Base-by-base conservation (phyloP, 805 yeast genomes). In the Ogataea ganodermae region DNA sequence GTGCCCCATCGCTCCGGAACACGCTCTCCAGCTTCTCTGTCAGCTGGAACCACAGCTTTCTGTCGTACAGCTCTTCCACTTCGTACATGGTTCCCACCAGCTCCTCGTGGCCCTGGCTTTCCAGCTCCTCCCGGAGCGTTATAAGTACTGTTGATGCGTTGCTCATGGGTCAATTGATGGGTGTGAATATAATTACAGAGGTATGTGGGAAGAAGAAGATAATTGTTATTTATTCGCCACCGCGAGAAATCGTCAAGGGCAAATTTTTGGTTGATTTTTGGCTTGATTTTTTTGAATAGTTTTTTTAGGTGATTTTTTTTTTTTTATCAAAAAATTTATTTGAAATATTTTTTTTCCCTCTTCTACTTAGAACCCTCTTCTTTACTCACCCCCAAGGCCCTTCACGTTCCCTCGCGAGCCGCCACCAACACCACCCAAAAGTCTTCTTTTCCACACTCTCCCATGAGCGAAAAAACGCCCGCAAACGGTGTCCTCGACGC, bases 1-100 rank as follows among this genome's bases (percentile, higher is more conserved):
- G 68, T 12, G 86, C 74, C 22, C 72, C 73, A 7, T 80, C 75
- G 46, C 75, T 72, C 35, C 71, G 71, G 61, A 91, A 78, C 52
- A 75, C 76, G 28, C 71, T 72, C 4, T 70, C 69, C 48, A 94
- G 72, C 6, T 80, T 68, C 51, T 80, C 79, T 2, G 97, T 88
- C 63, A 94, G 77, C 72, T 94, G 98, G 70, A 86, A 95, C 97
- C 97, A 94, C 64, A 92, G 77, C 67, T 89, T 90, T 57, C 96
- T 76, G 62, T 90, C 96, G 69, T 89, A 86, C 48, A 75, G 73
- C 59, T 89, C 96, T 62, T 91, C 97, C 63, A 92, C 78, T 44
- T 80, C 78, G 61, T 80, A 83, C 58, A 86, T 77, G 6, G 75
- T 65, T 23, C 81, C 78, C 8, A 81, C 72, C 44, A 90, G 72